A percentile compares a stretch with the other conserved stretches of the same genome.
phyloP scores from a whole-genome alignment of 2,329 filamentous ascomycete genomes.

The Fusarium keratoplasticum region DNA sequence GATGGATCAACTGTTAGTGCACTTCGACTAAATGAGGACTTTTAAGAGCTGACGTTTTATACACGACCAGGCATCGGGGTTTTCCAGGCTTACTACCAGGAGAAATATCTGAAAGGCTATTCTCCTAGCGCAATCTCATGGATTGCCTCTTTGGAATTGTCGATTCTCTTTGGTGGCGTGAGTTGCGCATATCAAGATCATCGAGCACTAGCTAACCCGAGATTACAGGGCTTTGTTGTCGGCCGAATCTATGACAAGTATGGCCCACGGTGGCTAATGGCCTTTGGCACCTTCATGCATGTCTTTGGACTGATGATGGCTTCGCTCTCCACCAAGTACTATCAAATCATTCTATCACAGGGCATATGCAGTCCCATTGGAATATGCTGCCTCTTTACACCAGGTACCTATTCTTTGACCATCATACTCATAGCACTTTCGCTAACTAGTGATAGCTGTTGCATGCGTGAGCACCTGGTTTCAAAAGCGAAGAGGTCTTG shows the following conservation, averaged over 20 bases:
- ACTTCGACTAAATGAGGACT: no score
- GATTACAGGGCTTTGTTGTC: slow-evolving; percentile 64
- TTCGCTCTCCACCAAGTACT: slow-evolving; percentile 57
- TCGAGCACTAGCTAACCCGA: neutral
- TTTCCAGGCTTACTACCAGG: neutral
- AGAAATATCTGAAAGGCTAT: neutral
- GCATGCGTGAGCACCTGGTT: slow-evolving; percentile 45
- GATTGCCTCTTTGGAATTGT: neutral
- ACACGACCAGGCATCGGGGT: neutral
- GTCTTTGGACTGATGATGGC: slow-evolving; percentile 75
- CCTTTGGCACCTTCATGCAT: slow-evolving; percentile 65
- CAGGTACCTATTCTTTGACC: slow-evolving; percentile 18
- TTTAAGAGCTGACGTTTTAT: neutral
- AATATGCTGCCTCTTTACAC: slow-evolving; percentile 48
- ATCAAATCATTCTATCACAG: slow-evolving; percentile 56
- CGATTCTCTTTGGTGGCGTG: neutral
- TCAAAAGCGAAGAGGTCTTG: slow-evolving; percentile 48
- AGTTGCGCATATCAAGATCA: neutral
- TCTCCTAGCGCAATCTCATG: neutral
- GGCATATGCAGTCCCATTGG: slow-evolving; percentile 52
- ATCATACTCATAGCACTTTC: neutral
- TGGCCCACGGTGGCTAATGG: slow-evolving; percentile 68
- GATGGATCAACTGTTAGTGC: neutral
- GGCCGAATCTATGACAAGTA: slow-evolving; percentile 72
- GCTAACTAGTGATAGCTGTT: neutral